Evolutionary conservation across 495 filamentous ascomycete genomes (phyloP).

Genomic region (Cercophora samala): DNA sequence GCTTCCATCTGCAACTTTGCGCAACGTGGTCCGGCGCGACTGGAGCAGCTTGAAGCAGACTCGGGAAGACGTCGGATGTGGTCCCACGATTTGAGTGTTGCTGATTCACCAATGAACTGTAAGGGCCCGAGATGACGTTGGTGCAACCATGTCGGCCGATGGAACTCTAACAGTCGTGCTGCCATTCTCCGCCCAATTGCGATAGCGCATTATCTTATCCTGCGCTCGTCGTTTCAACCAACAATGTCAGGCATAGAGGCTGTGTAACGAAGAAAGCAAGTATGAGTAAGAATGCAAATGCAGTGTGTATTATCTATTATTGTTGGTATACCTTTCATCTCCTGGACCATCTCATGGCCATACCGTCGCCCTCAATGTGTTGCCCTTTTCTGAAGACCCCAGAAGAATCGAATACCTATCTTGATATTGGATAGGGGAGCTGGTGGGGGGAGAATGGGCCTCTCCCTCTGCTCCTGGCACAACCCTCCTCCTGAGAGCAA

Average conservation of each 20-base stretch:
- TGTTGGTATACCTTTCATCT: neutral
- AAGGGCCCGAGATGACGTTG: neutral
- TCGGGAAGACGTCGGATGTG: neutral
- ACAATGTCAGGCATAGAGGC: neutral
- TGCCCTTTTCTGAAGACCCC: conserved; percentile 14
- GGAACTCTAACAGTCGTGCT: neutral
- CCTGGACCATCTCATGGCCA: conserved; percentile 21
- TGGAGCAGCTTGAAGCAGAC: neutral
- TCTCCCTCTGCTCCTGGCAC: conserved; percentile 11
- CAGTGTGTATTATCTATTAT: neutral
- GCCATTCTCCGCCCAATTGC: neutral
- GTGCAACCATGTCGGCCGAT: neutral
- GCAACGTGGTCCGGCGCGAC: neutral
- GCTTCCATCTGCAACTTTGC: neutral
- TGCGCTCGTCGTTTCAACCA: neutral
- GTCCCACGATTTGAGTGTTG: neutral
- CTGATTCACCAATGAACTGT: neutral
- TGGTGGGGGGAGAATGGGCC: neutral
- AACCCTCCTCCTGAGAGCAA: conserved; percentile 31
- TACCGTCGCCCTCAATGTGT: conserved; percentile 17
- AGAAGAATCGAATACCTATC: conserved; percentile 23
- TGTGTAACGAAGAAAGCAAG: neutral
- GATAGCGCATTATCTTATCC: neutral
- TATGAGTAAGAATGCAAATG: neutral
- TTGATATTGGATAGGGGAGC: conserved; percentile 13